Percentiles rank a stretch among this genome's conserved stretches.
Conservation (phyloP, 495 filamentous ascomycete genomes). For the Ascobolus immersus region DNA sequence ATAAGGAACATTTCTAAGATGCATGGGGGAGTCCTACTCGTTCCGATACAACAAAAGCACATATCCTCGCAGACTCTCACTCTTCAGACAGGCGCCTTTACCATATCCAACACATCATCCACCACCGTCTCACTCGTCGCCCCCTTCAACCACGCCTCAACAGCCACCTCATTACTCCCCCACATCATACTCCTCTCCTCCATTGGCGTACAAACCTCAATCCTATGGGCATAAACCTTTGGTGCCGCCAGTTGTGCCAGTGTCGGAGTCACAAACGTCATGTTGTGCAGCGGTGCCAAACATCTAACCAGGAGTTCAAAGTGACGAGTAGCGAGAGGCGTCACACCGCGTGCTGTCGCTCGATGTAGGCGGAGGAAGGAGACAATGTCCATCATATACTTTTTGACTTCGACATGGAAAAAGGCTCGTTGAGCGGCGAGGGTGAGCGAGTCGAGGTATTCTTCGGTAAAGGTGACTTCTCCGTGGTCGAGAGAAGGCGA, state of each 20-base stretch:
- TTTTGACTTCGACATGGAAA: slow-evolving; percentile 36
- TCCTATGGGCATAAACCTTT: slow-evolving; percentile 71
- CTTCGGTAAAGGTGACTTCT: background rate
- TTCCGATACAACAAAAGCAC: too few species aligned
- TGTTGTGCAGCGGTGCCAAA: slow-evolving; percentile 59
- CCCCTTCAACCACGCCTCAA: slow-evolving; percentile 37
- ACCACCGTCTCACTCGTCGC: slow-evolving; percentile 53
- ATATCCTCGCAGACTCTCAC: too few species aligned
- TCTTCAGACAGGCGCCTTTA: slow-evolving; percentile 43
- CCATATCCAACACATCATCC: slow-evolving; percentile 47
- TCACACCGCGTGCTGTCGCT: slow-evolving; percentile 51
- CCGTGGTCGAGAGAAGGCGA: slow-evolving; percentile 11
- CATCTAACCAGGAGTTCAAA: slow-evolving; percentile 38
- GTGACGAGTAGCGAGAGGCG: slow-evolving; percentile 50
- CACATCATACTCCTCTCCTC: slow-evolving; percentile 77
- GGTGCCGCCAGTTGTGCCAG: slow-evolving; percentile 58
- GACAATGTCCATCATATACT: slow-evolving; percentile 65
- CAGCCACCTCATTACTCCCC: slow-evolving; percentile 51
- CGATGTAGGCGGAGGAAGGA: slow-evolving; percentile 68
- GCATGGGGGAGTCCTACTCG: too few species aligned
- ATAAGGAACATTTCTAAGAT: too few species aligned
- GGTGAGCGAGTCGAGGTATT: background rate
- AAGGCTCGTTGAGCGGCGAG: slow-evolving; percentile 17
- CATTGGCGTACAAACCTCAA: slow-evolving; percentile 39
- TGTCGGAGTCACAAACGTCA: slow-evolving; percentile 61